Percentiles rank a stretch among this genome's conserved stretches.
These are phyloP conservation scores for Herpotrichia juniperi DNA, from an alignment of 2,329 filamentous ascomycete genomes.

Conservation along the genomic window DNA sequence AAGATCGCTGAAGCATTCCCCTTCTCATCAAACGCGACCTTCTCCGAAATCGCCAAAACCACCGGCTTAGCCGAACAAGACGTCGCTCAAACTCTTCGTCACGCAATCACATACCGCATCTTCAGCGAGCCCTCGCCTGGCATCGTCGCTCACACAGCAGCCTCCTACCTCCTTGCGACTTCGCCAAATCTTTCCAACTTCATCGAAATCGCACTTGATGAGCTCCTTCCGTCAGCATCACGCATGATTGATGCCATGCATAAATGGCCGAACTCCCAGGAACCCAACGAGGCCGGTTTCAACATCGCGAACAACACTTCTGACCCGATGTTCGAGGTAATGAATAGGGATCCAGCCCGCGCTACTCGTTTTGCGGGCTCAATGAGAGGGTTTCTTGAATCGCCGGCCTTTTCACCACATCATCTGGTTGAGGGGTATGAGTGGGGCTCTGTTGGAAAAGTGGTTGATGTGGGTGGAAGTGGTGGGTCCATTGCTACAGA, in stretches of 20 bases:
- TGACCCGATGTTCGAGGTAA: conserved; percentile 7
- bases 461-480: conserved; percentile 19
- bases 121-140: background rate
- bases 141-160: background rate
- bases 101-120: background rate
- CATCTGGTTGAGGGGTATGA: conserved; percentile 1
- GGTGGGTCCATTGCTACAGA: conserved; percentile 8
- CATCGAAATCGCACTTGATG: background rate
- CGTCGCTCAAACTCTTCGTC: background rate
- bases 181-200: background rate
- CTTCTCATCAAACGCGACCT: background rate
- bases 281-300: conserved; percentile 9
- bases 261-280: background rate
- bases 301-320: conserved; percentile 7
- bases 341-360: conserved; percentile 2
- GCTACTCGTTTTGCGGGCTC: conserved; percentile 9
- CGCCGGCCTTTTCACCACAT: conserved; percentile 5
- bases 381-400: conserved; percentile 3
- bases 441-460: background rate
- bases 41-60: background rate
- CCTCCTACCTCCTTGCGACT: background rate
- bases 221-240: background rate
- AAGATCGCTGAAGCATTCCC: background rate
- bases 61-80: background rate
- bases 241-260: background rate